Evolutionary conservation across 768 basidiomycete species (phyloP), one percentile per base, ranked within the genome.

Genomic region (Cytidiella melzeri): DNA sequence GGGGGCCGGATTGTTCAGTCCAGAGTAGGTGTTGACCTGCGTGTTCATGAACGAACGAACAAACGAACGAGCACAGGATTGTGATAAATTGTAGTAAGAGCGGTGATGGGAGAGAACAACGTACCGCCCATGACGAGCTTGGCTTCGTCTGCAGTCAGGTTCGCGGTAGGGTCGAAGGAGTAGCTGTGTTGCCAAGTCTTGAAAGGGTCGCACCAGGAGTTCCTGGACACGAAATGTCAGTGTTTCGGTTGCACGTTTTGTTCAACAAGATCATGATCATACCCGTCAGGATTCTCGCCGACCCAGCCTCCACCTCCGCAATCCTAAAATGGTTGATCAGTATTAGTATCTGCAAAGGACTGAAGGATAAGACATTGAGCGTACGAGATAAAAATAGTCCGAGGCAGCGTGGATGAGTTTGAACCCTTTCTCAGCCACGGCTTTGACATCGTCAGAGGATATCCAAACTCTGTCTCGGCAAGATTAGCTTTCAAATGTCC

Each of bases 391-490:
- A 69, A 91, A 89, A 65, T 78, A 85, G 59, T 90, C 80, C 5
- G 80, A 82, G 1, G 86, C 73, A 1, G 81, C 77, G 48, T 89
- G 86, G 3, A 92, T 67, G 39, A 92, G 58, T 38, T 72, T 67
- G 68, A 72, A 79, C 0, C 82, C 83, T 55, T 79, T 79, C 24
- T 74, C 67, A 0, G 79, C 78, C 4, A 88, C 85, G 0, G 73
- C 67, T 0, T 69, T 71, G 6, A 75, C 85, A 57, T 87, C 67
- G 15, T 65, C 65, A 0, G 83, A 83, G 0, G 83, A 80, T 37
- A 82, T 83, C 86, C 88, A 90, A 19, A 88, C 80, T 67, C 82
- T 82, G 47, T 12, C n/a, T n/a, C n/a, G n/a, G n/a, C n/a, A n/a
- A n/a, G n/a, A n/a, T n/a, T n/a, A n/a, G n/a, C n/a, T n/a, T n/a